phyloP scores from a whole-genome alignment of 2,329 filamentous ascomycete genomes.

The Cladophialophora yegresii region DNA sequence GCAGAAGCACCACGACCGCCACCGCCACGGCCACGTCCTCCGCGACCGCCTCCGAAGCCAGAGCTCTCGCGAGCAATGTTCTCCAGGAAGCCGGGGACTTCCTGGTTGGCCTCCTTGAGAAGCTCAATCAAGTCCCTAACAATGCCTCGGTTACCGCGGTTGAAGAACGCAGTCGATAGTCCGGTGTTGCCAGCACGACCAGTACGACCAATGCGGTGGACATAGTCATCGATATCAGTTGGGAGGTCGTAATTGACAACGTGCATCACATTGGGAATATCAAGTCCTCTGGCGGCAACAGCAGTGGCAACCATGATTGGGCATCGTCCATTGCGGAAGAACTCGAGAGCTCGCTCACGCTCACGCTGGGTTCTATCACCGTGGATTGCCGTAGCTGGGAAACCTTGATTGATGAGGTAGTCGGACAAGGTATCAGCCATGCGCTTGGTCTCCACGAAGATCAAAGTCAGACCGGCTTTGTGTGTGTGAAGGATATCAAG shows the following conservation, averaged over 20 bases:
- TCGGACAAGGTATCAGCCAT: slow-evolving; percentile 98
- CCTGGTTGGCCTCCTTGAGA: slow-evolving; percentile 97
- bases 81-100: slow-evolving; percentile 91
- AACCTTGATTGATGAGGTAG: slow-evolving; percentile 97
- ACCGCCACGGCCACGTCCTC: slow-evolving; percentile 69
- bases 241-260: slow-evolving; percentile 99
- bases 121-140: slow-evolving; percentile 96
- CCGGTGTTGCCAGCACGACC: slow-evolving; percentile 99
- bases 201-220: slow-evolving; percentile 99
- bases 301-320: slow-evolving; percentile 96
- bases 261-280: slow-evolving; percentile 95
- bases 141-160: slow-evolving; percentile 97
- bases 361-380: slow-evolving; percentile 98
- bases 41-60: slow-evolving; percentile 70
- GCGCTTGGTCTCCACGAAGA: slow-evolving; percentile 99
- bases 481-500: slow-evolving; percentile 97
- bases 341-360: slow-evolving; percentile 95
- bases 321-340: slow-evolving; percentile 94
- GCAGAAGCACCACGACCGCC: slow-evolving; percentile 64
- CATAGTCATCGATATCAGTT: slow-evolving; percentile 97
- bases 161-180: slow-evolving; percentile 98
- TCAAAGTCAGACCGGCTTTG: slow-evolving; percentile 82
- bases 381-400: slow-evolving; percentile 97
- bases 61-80: slow-evolving; percentile 94
- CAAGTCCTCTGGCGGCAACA: slow-evolving; percentile 78